Conservation (phyloP, 2,329 filamentous ascomycete genomes). For the Chaetomium globosum region DNA sequence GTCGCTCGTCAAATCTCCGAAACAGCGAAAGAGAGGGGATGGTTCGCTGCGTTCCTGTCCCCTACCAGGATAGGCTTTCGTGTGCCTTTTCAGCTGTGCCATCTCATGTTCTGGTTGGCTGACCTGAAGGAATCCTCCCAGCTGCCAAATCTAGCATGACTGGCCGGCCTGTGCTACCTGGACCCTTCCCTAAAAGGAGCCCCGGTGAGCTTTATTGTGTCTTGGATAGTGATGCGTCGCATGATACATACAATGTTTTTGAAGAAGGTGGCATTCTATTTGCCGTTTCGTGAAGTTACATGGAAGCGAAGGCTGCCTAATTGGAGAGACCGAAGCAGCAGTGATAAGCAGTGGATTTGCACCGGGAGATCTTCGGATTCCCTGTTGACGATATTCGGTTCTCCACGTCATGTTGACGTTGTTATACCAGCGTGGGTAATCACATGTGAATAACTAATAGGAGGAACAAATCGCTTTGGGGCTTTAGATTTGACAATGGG, state of each 20-base stretch:
- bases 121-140: neutral
- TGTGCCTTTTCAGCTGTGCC: neutral
- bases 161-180: slow-evolving; percentile 12
- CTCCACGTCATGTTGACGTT: neutral
- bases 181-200: neutral
- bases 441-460: neutral
- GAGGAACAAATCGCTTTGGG: neutral
- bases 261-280: slow-evolving; percentile 20
- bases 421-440: neutral
- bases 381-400: neutral
- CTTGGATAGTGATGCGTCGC: slow-evolving; percentile 11
- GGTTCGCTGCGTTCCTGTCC: neutral
- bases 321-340: slow-evolving; percentile 7
- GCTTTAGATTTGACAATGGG: neutral
- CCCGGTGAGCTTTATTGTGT: neutral
- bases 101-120: slow-evolving; percentile 1
- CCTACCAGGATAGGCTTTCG: neutral
- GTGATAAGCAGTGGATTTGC: neutral
- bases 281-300: neutral
- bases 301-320: neutral
- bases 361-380: slow-evolving; percentile 11
- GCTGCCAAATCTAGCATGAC: slow-evolving; percentile 24
- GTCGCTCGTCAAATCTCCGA: slow-evolving; percentile 15
- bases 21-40: neutral
- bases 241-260: slow-evolving; percentile 2